Evolutionary conservation across 2,329 filamentous ascomycete genomes (phyloP), one percentile per base, ranked within the genome.

Genomic region (Aspergillus quadrilineatus): DNA sequence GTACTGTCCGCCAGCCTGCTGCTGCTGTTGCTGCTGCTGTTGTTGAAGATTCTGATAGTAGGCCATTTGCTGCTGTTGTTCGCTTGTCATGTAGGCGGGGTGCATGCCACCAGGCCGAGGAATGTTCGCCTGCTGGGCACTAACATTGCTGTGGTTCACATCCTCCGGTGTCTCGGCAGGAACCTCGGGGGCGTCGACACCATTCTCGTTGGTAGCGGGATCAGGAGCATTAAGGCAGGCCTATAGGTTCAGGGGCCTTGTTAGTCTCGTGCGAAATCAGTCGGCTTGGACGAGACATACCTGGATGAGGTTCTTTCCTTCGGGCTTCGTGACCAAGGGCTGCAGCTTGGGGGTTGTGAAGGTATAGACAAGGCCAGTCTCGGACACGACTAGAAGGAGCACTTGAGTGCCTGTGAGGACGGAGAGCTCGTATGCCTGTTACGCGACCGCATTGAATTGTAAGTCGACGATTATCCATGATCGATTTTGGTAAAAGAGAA

Each of bases 251-350:
- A 41, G 39, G n/a, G 34, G 26, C 15, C 34, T 9, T 9, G 66
- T 72, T 50, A 68, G 61, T 36, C 39, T 26, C 29, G 43, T 37
- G 9, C 10, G 6, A n/a, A 32, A 6, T 32, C 12, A 41, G 12
- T 15, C 32, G 39, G 17, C 9, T 41, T 10, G 41, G 39, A 34
- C 10, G n/a, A 22, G 30, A 68, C 85, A 63, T 85, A 97, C 94
- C 87, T 99, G 94, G 66, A 99, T 97, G 64, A 99, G 81, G 75
- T 99, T 99, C 85, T 99, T 99, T 79, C 94, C 94, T 79, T 97
- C 94, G 15, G 94, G 89, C 81, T 97, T 97, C 62, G 94, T 99
- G 66, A 97, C 94, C 53, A 99, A 86, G 61, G 94, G 94, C 79
- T 97, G 94, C 55, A 99, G 86, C 82, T 99, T 99, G 17, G 94